These are phyloP conservation scores for Hibiscus tridactylites DNA, from an alignment of 345 rosid species.

Conservation along the genomic window DNA sequence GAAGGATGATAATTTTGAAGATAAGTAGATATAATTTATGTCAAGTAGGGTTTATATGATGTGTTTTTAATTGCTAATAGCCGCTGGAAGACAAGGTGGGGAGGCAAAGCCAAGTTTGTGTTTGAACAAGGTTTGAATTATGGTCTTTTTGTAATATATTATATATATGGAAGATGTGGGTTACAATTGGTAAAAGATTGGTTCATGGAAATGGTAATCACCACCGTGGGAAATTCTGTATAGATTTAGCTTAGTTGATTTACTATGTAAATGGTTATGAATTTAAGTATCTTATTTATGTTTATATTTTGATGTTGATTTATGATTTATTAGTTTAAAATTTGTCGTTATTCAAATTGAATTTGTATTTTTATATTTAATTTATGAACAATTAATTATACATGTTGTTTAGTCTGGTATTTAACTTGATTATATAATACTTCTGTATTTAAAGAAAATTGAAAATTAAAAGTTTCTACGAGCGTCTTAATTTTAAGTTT, in stretches of 20 bases:
- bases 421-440: too few species aligned
- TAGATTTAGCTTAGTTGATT: conserved; percentile 23
- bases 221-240: conserved; percentile 21
- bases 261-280: conserved; percentile 25
- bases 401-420: too few species aligned
- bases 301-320: not conserved
- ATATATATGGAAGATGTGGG: conserved; percentile 15
- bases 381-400: too few species aligned
- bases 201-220: conserved; percentile 17
- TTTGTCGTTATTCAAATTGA: too few species aligned
- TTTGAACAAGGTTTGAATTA: conserved; percentile 1
- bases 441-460: too few species aligned
- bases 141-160: conserved; percentile 26
- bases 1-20: conserved; percentile 28
- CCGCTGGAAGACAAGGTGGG: not conserved
- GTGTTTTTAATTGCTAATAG: conserved; percentile 6
- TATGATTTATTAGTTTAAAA: too few species aligned
- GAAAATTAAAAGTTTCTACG: too few species aligned
- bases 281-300: not conserved
- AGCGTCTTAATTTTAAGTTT: too few species aligned
- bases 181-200: conserved; percentile 6
- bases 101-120: not conserved
- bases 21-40: conserved; percentile 10
- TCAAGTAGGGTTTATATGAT: conserved; percentile 25
- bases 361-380: too few species aligned